phyloP scores from a whole-genome alignment of 805 yeast species.

The Saturnispora saitoi region DNA sequence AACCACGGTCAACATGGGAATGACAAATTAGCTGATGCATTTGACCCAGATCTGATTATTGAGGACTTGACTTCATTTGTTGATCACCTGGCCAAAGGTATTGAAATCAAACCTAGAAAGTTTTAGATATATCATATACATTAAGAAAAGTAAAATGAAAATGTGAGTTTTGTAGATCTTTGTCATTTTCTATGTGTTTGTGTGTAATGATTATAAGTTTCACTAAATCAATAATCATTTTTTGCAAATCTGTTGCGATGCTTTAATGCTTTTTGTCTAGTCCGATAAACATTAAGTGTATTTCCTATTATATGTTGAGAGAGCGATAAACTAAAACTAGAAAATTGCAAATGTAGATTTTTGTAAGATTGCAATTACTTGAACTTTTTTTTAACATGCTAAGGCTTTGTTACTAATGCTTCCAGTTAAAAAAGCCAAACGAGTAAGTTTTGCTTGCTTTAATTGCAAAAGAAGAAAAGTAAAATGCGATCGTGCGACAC shows the following conservation, averaged over 20 bases:
- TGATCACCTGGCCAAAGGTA: slow-evolving; percentile 29
- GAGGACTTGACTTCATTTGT: slow-evolving; percentile 33
- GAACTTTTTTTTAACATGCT: too few relatives aligned
- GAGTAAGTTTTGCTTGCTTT: not conserved
- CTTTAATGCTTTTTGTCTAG: too few relatives aligned
- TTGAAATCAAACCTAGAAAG: slow-evolving; percentile 10
- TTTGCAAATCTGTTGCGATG: too few relatives aligned
- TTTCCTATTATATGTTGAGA: too few relatives aligned
- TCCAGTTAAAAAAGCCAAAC: not conserved
- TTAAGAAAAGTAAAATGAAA: not conserved
- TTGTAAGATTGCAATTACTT: too few relatives aligned
- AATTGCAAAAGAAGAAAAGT: slow-evolving; percentile 2
- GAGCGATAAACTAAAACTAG: too few relatives aligned
- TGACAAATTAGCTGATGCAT: slow-evolving; percentile 16
- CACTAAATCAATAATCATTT: too few relatives aligned
- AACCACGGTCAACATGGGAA: slow-evolving; percentile 43
- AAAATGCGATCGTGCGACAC: slow-evolving; percentile 1
- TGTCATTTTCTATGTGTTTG: too few relatives aligned
- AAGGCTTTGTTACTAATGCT: not conserved
- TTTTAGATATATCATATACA: not conserved
- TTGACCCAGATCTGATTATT: slow-evolving; percentile 25
- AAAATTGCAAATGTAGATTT: too few relatives aligned
- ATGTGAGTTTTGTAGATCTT: not conserved
- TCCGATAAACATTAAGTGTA: too few relatives aligned
- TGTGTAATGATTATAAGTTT: too few relatives aligned